A percentile compares a stretch with the other conserved stretches of the same genome.
Conservation (phyloP, 345 rosid species). For the Lepidium africanum region DNA sequence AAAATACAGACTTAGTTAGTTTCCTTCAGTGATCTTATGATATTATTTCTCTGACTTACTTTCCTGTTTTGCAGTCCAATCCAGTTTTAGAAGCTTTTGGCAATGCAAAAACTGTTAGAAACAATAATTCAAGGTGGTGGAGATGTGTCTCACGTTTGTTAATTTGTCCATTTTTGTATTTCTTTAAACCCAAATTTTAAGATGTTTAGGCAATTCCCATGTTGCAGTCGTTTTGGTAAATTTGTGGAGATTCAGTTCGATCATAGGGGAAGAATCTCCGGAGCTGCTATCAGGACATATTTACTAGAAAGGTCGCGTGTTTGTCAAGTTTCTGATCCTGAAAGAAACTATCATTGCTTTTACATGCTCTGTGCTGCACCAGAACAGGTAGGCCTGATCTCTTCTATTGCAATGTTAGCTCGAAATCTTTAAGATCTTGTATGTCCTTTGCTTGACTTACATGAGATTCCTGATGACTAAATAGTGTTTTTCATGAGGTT, state of each 20-base stretch:
- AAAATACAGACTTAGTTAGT: background rate
- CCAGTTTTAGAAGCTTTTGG: constrained; percentile 99
- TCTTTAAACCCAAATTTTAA: background rate
- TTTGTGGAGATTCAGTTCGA: constrained; percentile 97
- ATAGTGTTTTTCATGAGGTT: constrained; percentile 1
- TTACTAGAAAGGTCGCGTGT: constrained; percentile 94
- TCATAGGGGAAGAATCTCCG: constrained; percentile 74
- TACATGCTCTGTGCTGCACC: constrained; percentile 99
- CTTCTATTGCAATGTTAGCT: constrained; percentile 6
- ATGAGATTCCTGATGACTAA: background rate
- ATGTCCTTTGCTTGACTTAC: background rate
- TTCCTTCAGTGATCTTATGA: background rate
- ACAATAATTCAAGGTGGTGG: constrained; percentile 87
- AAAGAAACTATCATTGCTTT: constrained; percentile 98
- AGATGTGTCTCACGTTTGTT: constrained; percentile 3
- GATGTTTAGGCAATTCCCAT: constrained; percentile 14
- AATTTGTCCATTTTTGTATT: constrained; percentile 5
- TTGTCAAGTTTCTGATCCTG: constrained; percentile 98
- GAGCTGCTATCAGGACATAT: constrained; percentile 97
- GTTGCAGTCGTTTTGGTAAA: constrained; percentile 93
- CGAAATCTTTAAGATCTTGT: background rate
- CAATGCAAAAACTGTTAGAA: constrained; percentile 94
- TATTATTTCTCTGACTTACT: background rate
- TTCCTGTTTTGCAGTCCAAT: constrained; percentile 61
- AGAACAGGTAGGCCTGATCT: constrained; percentile 41